These are phyloP conservation scores for Acer campestre DNA, from an alignment of 345 rosid species.

Conservation along the genomic window DNA sequence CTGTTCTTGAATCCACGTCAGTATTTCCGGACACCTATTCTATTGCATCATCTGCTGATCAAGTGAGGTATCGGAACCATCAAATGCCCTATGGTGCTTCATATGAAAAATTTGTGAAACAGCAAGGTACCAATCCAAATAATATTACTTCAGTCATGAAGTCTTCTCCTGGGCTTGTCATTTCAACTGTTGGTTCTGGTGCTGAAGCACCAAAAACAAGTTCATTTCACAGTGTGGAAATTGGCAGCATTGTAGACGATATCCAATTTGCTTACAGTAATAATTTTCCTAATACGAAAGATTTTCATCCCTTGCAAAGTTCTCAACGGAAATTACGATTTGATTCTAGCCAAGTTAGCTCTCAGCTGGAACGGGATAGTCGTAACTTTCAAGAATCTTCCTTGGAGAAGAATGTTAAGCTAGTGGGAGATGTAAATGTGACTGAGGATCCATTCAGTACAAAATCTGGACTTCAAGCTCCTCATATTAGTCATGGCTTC, in stretches of 20 bases:
- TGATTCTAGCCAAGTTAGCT: constrained; percentile 40
- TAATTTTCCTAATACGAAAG: constrained; percentile 29
- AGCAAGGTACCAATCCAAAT: constrained; percentile 23
- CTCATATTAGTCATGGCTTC: constrained; percentile 35
- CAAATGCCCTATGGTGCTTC: constrained; percentile 28
- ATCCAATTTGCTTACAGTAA: constrained; percentile 19
- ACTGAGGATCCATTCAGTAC: constrained; percentile 24
- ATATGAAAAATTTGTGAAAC: constrained; percentile 27
- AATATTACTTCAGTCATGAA: constrained; percentile 14
- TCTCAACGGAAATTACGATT: constrained; percentile 33
- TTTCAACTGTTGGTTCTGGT: constrained; percentile 23
- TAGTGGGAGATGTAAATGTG: constrained; percentile 27
- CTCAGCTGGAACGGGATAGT: constrained; percentile 35
- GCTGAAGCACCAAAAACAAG: constrained; percentile 17
- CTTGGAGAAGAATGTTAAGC: constrained; percentile 24
- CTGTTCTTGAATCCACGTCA: constrained; percentile 36
- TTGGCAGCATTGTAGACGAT: constrained; percentile 16
- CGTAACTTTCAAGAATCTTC: constrained; percentile 24
- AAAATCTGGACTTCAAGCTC: constrained; percentile 32
- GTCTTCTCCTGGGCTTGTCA: constrained; percentile 30
- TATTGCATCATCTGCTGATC: constrained; percentile 33
- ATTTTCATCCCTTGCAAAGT: constrained; percentile 29
- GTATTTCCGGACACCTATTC: constrained; percentile 36
- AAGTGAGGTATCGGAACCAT: constrained; percentile 31
- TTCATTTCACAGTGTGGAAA: constrained; percentile 17